Conservation (phyloP, 768 basidiomycete species). For the Aureoboletus auriporus region DNA sequence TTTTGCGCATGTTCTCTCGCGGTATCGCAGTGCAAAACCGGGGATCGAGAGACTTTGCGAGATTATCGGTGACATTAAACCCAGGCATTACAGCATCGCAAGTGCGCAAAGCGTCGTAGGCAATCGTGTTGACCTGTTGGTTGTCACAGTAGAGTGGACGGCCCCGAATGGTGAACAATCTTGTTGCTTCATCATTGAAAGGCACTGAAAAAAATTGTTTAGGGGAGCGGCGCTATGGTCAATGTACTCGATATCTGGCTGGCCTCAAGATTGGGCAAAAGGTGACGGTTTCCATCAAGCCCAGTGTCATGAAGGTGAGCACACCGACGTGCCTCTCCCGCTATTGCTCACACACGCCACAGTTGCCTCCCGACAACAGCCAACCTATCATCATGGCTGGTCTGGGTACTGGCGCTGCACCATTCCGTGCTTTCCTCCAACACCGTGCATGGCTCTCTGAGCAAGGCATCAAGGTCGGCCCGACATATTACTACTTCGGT, state of each 20-base stretch:
- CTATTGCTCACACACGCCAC: conserved; percentile 10
- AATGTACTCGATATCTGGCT: conserved; percentile 94
- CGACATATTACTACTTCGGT: conserved; percentile 97
- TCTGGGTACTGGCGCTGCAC: conserved; percentile 96
- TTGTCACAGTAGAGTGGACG: conserved; percentile 95
- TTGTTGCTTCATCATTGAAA: background rate
- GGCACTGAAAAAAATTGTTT: conserved; percentile 3
- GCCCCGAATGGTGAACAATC: conserved; percentile 66
- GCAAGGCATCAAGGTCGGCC: conserved; percentile 80
- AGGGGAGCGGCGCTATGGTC: conserved; percentile 82
- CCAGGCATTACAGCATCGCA: conserved; percentile 97
- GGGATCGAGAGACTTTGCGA: conserved; percentile 84
- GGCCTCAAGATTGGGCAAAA: conserved; percentile 81
- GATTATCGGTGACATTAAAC: conserved; percentile 91
- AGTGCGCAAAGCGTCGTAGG: conserved; percentile 94
- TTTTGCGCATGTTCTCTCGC: conserved; percentile 81
- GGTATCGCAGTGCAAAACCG: conserved; percentile 76
- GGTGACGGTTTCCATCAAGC: conserved; percentile 96
- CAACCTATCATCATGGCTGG: conserved; percentile 99
- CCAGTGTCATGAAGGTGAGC: conserved; percentile 96
- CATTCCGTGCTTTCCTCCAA: conserved; percentile 99
- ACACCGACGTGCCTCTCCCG: background rate
- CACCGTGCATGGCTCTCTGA: conserved; percentile 81
- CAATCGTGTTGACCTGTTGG: conserved; percentile 87
- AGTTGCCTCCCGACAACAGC: conserved; percentile 79